Evolutionary conservation across 2,329 filamentous ascomycete species (phyloP), one percentile per base, ranked within the genome.

Genomic region (Phyllosticta paracitricarpa): DNA sequence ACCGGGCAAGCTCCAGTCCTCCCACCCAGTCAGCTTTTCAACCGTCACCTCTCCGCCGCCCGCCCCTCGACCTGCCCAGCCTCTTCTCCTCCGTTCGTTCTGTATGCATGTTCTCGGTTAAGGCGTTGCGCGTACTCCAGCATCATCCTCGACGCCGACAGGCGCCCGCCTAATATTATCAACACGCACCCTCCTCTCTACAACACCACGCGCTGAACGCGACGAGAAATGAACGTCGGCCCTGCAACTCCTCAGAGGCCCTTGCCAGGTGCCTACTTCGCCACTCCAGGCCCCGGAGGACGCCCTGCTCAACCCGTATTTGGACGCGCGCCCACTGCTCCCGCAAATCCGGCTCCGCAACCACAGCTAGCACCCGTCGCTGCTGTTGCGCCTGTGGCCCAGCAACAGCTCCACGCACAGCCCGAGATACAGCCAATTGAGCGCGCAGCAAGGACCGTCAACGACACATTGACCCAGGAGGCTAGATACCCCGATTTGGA

Each of bases 401-500:
- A 63, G 51, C 48, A 61, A 53, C 59, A 61, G 52, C 40, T 28
- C 25, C 25, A 56, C 4, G 14, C 24, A 14, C 53, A 57, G n/a
- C 51, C 55, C 12, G 40, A 61, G 40, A 61, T 69, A 88, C 55
- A 85, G 84, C 54, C 88, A 0, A 82, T 96, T 63, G 83, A 89
- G 66, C 89, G 90, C 74, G 94, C 91, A 22, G 90, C 91, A 55
- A 82, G 81, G 65, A 92, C 89, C 22, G 87, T 99, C 73, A 96
- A 96, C 74, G 83, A 86, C 65, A 87, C 89, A 54, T 78, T 97
- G 54, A 80, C 84, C 63, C 80, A 82, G 63, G 93, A 97, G 70
- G 85, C 86, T 68, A 85, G 84, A 70, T 99, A 91, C 70, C 92
- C 92, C 6, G 90, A 96, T 65, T 79, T 99, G 19, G 93, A 97